Evolutionary conservation across 495 filamentous ascomycete genomes (phyloP).

Genomic region (Parmelia sp.): DNA sequence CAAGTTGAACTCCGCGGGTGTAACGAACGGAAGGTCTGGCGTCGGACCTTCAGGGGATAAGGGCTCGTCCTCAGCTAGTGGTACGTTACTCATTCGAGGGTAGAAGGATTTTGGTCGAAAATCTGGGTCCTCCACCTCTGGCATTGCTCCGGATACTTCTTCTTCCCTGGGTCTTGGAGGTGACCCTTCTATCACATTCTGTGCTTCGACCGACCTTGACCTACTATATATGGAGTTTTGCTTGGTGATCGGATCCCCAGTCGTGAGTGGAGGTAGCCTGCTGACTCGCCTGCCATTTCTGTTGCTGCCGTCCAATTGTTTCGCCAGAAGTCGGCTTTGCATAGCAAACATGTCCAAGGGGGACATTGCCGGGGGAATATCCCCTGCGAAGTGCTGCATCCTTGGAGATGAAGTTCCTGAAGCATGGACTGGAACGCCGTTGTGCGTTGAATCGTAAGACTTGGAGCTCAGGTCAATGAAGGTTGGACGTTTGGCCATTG

Average conservation of each 20-base stretch:
- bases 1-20: constrained; percentile 14
- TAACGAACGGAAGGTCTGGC: constrained; percentile 15
- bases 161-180: constrained; percentile 38
- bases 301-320: constrained; percentile 71
- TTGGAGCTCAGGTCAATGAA: constrained; percentile 58
- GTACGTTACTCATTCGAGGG: constrained; percentile 62
- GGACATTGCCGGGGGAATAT: constrained; percentile 84
- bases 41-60: constrained; percentile 25
- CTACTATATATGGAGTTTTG: constrained; percentile 69
- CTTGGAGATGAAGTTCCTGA: constrained; percentile 59
- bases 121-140: constrained; percentile 54
- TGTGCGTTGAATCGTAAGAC: constrained; percentile 51
- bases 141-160: constrained; percentile 32
- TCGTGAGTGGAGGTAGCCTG: constrained; percentile 73
- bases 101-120: constrained; percentile 67
- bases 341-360: constrained; percentile 90
- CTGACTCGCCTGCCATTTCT: constrained; percentile 68
- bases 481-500: constrained; percentile 52
- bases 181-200: constrained; percentile 30
- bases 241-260: constrained; percentile 65
- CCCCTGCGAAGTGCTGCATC: constrained; percentile 69
- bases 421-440: constrained; percentile 27
- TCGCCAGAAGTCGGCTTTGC: constrained; percentile 80
- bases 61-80: constrained; percentile 45
- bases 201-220: constrained; percentile 41